Evolutionary conservation across 2,329 filamentous ascomycete genomes (phyloP), one percentile per base, ranked within the genome.

Genomic region (Leptographium wingfieldii): DNA sequence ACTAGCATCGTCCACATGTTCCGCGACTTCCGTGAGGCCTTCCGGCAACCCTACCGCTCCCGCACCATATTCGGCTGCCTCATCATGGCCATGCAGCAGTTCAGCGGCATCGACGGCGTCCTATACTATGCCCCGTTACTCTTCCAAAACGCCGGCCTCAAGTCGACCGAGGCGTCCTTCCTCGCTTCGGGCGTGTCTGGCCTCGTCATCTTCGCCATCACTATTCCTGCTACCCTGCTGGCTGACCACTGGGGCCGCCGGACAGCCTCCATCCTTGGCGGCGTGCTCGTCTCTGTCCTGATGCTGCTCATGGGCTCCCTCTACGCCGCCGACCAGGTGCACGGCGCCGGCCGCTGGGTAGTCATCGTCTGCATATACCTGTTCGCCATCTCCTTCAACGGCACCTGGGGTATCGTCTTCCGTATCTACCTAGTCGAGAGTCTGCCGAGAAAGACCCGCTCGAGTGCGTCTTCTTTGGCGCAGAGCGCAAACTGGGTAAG

Each of bases 81-180:
- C 60, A 69, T 85, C 27, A 76, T 85, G 73, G 77, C 72, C 0
- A 78, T 83, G 71, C 78, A 83, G 61, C 83, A 85, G 55, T 72
- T 85, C 12, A 77, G 73, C 22, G 82, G 83, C 0, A 84, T 85
- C 48, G 82, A 86, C 46, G 82, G 58, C 33, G 76, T 85, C 0
- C 71, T 85, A 2, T 84, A 82, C 63, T 86, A 86, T 60, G 80
- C 82, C 0, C 83, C 84, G 0, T 72, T 80, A 0, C 70, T 86
- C 0, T 85, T 86, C 64, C 72, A 76, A 25, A 80, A 83, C 60
- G 81, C 83, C 0, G 83, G 83, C 0, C 73, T 86, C 2, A 71
- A 73, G 7, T 78, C 77, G 2, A 73, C 77, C 12, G 73, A 76
- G 59, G 76, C 78, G 1, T 78, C 76, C 0, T 81, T 84, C 61